A percentile compares a stretch with the other conserved stretches of the same genome.
Conservation (phyloP, 768 basidiomycete genomes). For the Leucosporidium yakuticum region DNA sequence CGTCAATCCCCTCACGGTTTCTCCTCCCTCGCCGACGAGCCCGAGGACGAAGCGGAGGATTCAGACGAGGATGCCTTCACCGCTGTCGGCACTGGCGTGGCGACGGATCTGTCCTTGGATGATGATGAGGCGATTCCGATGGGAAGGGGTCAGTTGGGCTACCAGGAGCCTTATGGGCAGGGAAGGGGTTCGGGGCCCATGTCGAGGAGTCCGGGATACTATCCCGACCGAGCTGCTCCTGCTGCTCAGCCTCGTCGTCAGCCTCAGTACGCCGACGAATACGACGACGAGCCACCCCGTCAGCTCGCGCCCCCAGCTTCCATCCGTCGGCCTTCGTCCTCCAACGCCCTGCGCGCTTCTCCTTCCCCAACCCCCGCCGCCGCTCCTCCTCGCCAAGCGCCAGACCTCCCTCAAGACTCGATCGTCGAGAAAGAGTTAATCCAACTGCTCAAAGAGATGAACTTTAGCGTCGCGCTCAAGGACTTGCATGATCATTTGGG, state of each 20-base stretch:
- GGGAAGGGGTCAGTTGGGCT: background rate
- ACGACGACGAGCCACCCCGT: background rate
- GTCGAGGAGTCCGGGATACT: background rate
- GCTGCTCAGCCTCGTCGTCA: too few relatives aligned
- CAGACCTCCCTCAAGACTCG: background rate
- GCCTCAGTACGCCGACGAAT: background rate
- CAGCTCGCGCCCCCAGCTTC: background rate
- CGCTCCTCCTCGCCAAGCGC: background rate
- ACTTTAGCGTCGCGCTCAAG: background rate
- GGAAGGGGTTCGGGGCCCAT: background rate
- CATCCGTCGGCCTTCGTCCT: background rate
- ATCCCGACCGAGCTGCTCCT: background rate
- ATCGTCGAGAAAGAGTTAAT: background rate
- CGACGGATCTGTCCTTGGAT: background rate
- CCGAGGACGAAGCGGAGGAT: background rate
- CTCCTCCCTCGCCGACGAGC: background rate
- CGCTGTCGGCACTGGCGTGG: background rate
- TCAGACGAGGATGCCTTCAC: background rate
- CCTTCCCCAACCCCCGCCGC: background rate
- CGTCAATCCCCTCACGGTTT: background rate
- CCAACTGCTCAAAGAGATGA: background rate
- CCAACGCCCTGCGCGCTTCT: background rate
- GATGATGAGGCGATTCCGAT: background rate
- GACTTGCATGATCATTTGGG: background rate
- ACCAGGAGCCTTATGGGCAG: background rate